phyloP scores from a whole-genome alignment of 768 basidiomycete genomes.

The Lentinus brumalis region DNA sequence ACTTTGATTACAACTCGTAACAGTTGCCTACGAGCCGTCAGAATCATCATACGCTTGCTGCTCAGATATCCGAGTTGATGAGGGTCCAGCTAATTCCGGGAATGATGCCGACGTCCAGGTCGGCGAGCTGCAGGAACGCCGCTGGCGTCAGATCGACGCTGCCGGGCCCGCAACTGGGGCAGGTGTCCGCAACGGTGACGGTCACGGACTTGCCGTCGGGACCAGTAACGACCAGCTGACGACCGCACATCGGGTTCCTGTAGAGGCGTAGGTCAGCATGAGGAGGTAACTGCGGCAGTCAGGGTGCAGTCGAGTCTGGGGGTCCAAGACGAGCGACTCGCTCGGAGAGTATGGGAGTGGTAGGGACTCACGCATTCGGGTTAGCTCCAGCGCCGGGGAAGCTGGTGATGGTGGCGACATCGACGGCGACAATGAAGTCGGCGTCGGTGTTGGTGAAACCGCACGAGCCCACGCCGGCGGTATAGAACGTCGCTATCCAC shows the following conservation, averaged over 20 bases:
- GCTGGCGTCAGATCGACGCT: constrained; percentile 30
- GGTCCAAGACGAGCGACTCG: too few relatives aligned
- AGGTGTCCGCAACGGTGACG: constrained; percentile 33
- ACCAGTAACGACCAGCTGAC: constrained; percentile 25
- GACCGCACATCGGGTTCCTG: constrained; percentile 37
- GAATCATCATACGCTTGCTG: constrained; percentile 9
- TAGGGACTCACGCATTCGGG: constrained; percentile 11
- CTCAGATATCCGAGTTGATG: not conserved
- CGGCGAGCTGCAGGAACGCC: constrained; percentile 31
- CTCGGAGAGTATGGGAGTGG: not conserved
- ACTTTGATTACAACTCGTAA: constrained; percentile 15
- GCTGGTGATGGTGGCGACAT: constrained; percentile 34
- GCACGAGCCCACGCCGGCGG: constrained; percentile 44
- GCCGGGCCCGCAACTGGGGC: constrained; percentile 29
- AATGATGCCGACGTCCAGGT: constrained; percentile 25
- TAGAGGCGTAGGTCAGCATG: constrained; percentile 1
- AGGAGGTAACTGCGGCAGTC: not conserved
- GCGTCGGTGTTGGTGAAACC: constrained; percentile 35
- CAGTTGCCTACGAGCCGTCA: constrained; percentile 13
- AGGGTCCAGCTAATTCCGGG: not conserved
- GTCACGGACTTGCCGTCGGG: constrained; percentile 28
- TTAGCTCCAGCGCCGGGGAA: constrained; percentile 30
- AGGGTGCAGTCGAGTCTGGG: too few relatives aligned
- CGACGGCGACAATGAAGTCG: constrained; percentile 40
- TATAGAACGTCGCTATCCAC: constrained; percentile 33